Evolutionary conservation across 1,139 yeast species (phyloP).

Genomic region (Lodderomyces oxycetoniae): DNA sequence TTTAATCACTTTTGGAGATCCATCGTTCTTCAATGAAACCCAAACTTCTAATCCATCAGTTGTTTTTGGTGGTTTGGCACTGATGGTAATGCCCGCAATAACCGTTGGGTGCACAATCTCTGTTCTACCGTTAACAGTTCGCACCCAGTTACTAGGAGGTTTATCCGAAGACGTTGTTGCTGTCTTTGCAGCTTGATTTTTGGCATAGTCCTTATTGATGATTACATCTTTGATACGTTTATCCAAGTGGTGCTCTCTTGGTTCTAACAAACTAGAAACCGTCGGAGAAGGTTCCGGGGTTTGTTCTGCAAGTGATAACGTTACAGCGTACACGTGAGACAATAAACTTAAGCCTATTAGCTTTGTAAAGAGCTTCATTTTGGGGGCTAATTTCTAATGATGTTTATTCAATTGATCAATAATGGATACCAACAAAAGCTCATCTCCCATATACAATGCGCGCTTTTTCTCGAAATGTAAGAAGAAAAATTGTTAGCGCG

Average conservation of each 20-base stretch:
- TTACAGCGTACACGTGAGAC: conserved; percentile 10
- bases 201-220: conserved; percentile 38
- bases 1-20: conserved; percentile 71
- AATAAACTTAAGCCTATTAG: neutral
- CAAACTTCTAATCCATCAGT: conserved; percentile 74
- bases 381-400: too few relatives aligned
- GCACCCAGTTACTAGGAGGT: conserved; percentile 60
- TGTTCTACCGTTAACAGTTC: conserved; percentile 54
- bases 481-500: too few relatives aligned
- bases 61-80: conserved; percentile 63
- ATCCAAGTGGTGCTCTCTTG: conserved; percentile 13
- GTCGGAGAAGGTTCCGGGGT: conserved; percentile 11
- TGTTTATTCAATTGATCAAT: too few relatives aligned
- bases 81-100: conserved; percentile 75
- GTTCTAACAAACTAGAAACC: conserved; percentile 5
- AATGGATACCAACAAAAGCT: too few relatives aligned
- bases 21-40: conserved; percentile 72
- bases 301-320: conserved; percentile 12
- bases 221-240: conserved; percentile 37
- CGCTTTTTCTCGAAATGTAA: too few relatives aligned
- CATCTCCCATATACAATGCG: too few relatives aligned
- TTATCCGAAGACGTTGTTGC: conserved; percentile 13
- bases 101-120: conserved; percentile 81
- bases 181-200: conserved; percentile 19
- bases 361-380: neutral